Evolutionary conservation across 2,329 filamentous ascomycete genomes (phyloP), one percentile per base, ranked within the genome.

Genomic region (Aspergillus aculeatinus): DNA sequence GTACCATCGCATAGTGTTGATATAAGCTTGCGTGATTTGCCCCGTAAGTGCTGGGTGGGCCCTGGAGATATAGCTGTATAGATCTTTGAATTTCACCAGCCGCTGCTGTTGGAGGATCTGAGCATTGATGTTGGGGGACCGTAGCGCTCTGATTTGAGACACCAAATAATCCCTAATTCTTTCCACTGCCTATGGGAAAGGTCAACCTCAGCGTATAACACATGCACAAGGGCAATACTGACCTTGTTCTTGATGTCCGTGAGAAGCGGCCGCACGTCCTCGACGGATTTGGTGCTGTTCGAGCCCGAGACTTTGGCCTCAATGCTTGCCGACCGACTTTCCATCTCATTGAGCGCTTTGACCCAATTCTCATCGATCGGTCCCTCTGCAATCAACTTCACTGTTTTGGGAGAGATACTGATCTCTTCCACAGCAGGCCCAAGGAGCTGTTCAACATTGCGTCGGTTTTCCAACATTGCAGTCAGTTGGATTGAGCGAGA

Each of bases 1-100:
- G 72, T 99, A 99, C 95, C 95, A 99, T 56, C 92, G 87, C 92
- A 99, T 99, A 0, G 96, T 99, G 74, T 97, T 96, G 79, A 96
- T 89, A 71, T 99, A 99, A 3, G 96, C 95, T 73, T 92, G 89
- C 9, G 88, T 88, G 65, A 99, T 96, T 75, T 99, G 91, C 56
- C 93, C 89, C 9, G 91, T 92, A 5, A 99, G 85, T n/a, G 86
- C 83, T 1, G 89, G 81, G 69, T 98, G 92, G 65, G 94, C 89
- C 67, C 86, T 88, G 61, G 91, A 87, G 33, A 99, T 82, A 71
- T 98, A 99, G 5, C 86, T 83, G 76, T 89, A 99, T 0, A 97
- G 80, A 35, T 96, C 92, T 74, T 91, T 96, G 79, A 92, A 96
- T 67, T 86, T 89, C 52, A 97, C 80, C 68, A 99, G 92, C 61